Base-by-base conservation (phyloP, 805 yeast genomes). In the Barnettozyma populi region DNA sequence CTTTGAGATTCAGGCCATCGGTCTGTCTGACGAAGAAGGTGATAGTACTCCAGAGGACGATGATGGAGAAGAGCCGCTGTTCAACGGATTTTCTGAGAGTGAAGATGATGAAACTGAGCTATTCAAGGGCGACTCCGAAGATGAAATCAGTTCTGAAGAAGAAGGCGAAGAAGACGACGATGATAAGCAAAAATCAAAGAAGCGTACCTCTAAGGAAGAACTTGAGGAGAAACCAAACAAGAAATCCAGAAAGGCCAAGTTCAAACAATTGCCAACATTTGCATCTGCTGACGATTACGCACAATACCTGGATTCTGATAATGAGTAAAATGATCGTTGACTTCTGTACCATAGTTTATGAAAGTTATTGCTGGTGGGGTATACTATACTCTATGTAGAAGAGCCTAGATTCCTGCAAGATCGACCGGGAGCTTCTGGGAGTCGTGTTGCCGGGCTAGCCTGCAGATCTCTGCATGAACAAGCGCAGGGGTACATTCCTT, bases 271-370 rank as follows among this genome's bases (percentile, higher is more conserved):
- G 51, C 97, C 97, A 20, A 73, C 81, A 19, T 90, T 89, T 70
- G 97, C 96, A 1, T 82, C 90, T 41, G 95, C 82, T 9, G 96
- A 86, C 37, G 96, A 86, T 52, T 90, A 89, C 62, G 83, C 92
- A 24, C 73, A 86, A 61, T 83, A 82, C 56, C 68, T 86, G 63
- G 74, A 74, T 25, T 81, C 86, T 14, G 86, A 83, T 40, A 55
- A 58, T 25, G 86, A 79, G 44, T 86, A 81, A 23, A 7, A 20
- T 21, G 10, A 20, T 21, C 13, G 32, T 11, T 29, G 13, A 14
- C 32, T 16, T 9, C 21, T 35, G 37, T 35, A 35, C 37, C 32
- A 14, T 29, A 29, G n/a, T 13, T 29, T 29, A 29, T 29, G 16
- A 29, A 29, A 14, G 25, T 8, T 6, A 8, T 8, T 23, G 7